Evolutionary conservation across 306 rosid genomes (phyloP).

Genomic region (Acacia crassicarpa): DNA sequence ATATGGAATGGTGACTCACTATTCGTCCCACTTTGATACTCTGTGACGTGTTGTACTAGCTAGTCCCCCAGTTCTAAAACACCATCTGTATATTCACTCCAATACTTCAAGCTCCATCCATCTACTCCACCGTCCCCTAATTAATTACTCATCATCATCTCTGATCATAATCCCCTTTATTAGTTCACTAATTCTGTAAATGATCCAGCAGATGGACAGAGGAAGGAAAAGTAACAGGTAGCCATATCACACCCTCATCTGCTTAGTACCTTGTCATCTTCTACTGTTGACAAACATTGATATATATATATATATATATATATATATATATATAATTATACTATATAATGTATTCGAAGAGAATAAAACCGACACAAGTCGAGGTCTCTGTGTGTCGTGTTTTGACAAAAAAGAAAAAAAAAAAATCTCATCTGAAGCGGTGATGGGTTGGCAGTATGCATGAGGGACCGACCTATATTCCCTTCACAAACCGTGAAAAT

Average conservation of each 20-base stretch:
- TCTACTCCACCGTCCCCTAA: neutral
- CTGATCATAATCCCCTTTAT: neutral
- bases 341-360: neutral
- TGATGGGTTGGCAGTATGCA: conserved; percentile 40
- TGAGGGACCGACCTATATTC: conserved; percentile 39
- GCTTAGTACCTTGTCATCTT: neutral
- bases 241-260: neutral
- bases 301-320: neutral
- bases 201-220: neutral
- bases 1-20: neutral
- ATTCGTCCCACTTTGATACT: neutral
- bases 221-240: neutral
- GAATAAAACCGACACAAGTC: neutral
- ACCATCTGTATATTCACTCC: neutral
- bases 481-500: neutral
- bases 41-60: neutral
- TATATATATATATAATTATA: neutral
- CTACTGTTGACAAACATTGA: neutral
- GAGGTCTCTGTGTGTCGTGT: neutral
- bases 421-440: conserved; percentile 7
- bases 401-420: neutral
- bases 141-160: neutral
- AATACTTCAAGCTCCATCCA: no score
- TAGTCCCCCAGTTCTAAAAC: neutral
- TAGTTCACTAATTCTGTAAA: neutral